These are phyloP conservation scores for Aspergillus sp. DNA, from an alignment of 2,329 filamentous ascomycete species.

Conservation along the genomic window DNA sequence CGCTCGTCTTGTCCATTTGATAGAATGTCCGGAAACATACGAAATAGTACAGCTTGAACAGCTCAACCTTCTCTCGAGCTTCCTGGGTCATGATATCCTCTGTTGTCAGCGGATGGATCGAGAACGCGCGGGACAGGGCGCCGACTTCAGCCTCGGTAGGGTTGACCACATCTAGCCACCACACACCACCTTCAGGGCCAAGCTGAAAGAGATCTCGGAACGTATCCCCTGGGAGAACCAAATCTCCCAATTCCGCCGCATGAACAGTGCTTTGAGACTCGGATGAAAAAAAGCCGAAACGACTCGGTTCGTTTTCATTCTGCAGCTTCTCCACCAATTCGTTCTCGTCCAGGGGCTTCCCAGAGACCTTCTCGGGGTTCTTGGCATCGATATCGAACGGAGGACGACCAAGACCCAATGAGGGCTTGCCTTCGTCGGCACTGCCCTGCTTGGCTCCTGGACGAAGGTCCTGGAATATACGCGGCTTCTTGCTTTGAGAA, in stretches of 20 bases:
- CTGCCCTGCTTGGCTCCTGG: conserved; percentile 28
- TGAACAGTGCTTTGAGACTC: conserved; percentile 90
- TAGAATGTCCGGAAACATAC: conserved; percentile 94
- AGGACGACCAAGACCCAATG: conserved; percentile 17
- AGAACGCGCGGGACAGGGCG: conserved; percentile 86
- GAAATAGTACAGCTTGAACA: conserved; percentile 97
- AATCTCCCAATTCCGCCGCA: conserved; percentile 75
- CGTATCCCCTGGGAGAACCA: conserved; percentile 81
- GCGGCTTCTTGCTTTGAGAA: conserved; percentile 43
- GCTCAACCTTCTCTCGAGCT: conserved; percentile 93
- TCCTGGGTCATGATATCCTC: conserved; percentile 96
- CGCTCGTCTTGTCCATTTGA: conserved; percentile 67
- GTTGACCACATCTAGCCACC: conserved; percentile 94
- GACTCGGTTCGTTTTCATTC: conserved; percentile 56
- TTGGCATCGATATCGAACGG: conserved; percentile 22
- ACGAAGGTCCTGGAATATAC: conserved; percentile 57
- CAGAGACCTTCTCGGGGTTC: conserved; percentile 27
- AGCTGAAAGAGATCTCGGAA: conserved; percentile 79
- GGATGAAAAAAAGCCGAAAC: conserved; percentile 96
- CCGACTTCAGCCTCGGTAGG: conserved; percentile 82
- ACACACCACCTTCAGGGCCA: conserved; percentile 69
- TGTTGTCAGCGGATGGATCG: conserved; percentile 87
- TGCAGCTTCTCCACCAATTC: conserved; percentile 25
- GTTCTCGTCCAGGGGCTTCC: conserved; percentile 25
- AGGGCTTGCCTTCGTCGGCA: conserved; percentile 29